Percentiles rank a stretch among this genome's conserved stretches.
phyloP scores from a whole-genome alignment of 768 basidiomycete genomes.

The Gymnopilus dilepis region DNA sequence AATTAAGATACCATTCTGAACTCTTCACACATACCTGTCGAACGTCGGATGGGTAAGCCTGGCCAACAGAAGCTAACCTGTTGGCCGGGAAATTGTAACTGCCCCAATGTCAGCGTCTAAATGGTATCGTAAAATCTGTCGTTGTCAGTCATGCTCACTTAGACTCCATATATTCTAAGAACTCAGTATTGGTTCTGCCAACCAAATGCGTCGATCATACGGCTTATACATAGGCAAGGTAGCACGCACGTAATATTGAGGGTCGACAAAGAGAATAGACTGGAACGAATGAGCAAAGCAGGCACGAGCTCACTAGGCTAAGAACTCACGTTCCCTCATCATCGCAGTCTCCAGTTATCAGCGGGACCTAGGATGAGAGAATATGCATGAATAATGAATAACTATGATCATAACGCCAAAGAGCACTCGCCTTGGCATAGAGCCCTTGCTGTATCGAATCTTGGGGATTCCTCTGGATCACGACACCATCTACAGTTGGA shows the following conservation, averaged over 20 bases:
- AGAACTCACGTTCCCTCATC: slow-evolving; percentile 46
- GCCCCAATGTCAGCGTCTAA: background rate
- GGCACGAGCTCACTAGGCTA: background rate
- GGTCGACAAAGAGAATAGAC: slow-evolving; percentile 21
- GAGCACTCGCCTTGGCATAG: slow-evolving; percentile 34
- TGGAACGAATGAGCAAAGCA: background rate
- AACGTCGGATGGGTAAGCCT: background rate
- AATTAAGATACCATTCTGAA: background rate
- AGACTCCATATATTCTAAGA: slow-evolving; percentile 24
- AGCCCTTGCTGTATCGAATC: slow-evolving; percentile 36
- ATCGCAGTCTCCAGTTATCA: slow-evolving; percentile 39
- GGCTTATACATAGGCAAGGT: background rate
- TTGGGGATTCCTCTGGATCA: slow-evolving; percentile 35
- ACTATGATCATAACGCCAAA: too few relatives aligned
- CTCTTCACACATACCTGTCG: background rate
- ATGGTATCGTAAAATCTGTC: background rate
- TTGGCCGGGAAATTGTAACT: background rate
- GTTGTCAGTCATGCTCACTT: slow-evolving; percentile 21
- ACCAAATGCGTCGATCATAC: background rate
- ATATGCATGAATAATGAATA: too few relatives aligned
- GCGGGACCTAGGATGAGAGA: slow-evolving; percentile 18
- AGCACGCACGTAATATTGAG: slow-evolving; percentile 19
- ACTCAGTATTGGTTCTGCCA: slow-evolving; percentile 24
- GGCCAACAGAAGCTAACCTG: background rate
- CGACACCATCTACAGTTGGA: slow-evolving; percentile 42